Conservation (phyloP, 176 grass and related monocot species). For the Cocos nucifera region DNA sequence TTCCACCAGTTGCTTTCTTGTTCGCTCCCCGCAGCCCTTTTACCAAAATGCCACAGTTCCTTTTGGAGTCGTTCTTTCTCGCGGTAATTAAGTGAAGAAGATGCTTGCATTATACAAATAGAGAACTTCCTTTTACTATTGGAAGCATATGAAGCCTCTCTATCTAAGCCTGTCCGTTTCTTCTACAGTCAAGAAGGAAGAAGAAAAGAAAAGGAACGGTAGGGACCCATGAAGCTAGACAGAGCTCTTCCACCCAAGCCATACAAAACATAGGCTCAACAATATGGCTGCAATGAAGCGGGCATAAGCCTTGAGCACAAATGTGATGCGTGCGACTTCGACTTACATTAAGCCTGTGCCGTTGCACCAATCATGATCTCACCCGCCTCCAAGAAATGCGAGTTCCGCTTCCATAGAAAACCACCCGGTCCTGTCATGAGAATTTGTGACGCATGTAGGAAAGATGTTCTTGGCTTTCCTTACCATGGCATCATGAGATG, state of each 20-base stretch:
- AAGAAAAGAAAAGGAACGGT: neutral
- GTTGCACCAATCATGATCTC: conserved; percentile 17
- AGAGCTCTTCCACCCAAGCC: conserved; percentile 25
- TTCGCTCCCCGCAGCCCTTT: conserved; percentile 8
- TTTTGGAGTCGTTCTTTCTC: conserved; percentile 14
- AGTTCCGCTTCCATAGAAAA: conserved; percentile 21
- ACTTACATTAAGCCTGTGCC: conserved; percentile 26
- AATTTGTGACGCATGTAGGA: conserved; percentile 23
- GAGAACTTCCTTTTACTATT: neutral
- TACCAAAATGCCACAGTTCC: conserved; percentile 1
- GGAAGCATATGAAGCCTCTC: neutral
- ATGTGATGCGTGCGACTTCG: conserved; percentile 24
- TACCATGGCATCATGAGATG: conserved; percentile 23
- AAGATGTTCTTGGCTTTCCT: conserved; percentile 19
- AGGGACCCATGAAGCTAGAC: conserved; percentile 27
- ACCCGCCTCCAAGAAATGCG: conserved; percentile 25
- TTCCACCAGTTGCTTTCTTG: conserved; percentile 25
- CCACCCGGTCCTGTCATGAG: conserved; percentile 12
- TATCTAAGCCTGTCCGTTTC: neutral
- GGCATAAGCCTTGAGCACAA: conserved; percentile 30
- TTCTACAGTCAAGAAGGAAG: neutral
- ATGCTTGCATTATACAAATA: conserved; percentile 23
- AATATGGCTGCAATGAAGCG: conserved; percentile 24
- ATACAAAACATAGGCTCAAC: conserved; percentile 29
- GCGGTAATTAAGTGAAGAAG: conserved; percentile 26